Percentiles rank a stretch among this genome's conserved stretches.
Evolutionary conservation across 2,329 filamentous ascomycete species (phyloP).

Genomic region (Penicillium sp.): DNA sequence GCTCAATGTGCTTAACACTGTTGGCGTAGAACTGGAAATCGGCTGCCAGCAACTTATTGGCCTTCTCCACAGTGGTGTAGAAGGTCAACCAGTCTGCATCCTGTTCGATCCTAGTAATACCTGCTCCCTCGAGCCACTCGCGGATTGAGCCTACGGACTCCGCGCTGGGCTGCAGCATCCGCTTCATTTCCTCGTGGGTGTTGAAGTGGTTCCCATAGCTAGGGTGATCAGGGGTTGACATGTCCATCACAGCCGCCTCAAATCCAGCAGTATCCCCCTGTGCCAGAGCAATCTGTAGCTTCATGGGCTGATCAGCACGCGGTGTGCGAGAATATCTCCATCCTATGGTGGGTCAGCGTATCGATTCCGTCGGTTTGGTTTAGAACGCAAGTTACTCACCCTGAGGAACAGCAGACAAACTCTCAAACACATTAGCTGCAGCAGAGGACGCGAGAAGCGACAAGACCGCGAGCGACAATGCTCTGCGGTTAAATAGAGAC

Average conservation of each 20-base stretch:
- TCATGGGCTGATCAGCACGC: constrained; percentile 25
- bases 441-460: constrained; percentile 30
- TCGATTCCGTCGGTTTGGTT: not conserved
- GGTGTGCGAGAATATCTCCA: constrained; percentile 34
- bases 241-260: constrained; percentile 47
- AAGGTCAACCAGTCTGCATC: constrained; percentile 43
- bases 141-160: constrained; percentile 43
- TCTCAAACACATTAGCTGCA: constrained; percentile 36
- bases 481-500: constrained; percentile 25
- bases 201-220: constrained; percentile 53
- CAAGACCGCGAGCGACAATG: constrained; percentile 30
- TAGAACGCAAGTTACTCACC: constrained; percentile 22
- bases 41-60: constrained; percentile 39
- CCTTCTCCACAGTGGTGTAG: constrained; percentile 34
- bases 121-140: constrained; percentile 47
- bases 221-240: constrained; percentile 50
- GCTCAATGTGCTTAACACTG: constrained; percentile 23
- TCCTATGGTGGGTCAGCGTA: constrained; percentile 20
- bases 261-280: constrained; percentile 39
- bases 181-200: constrained; percentile 48
- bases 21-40: constrained; percentile 42
- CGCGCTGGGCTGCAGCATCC: constrained; percentile 47
- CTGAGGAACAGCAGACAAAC: constrained; percentile 33
- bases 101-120: constrained; percentile 36
- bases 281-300: constrained; percentile 36